phyloP scores from a whole-genome alignment of 2,329 filamentous ascomycete species.

The Alternaria viburni region DNA sequence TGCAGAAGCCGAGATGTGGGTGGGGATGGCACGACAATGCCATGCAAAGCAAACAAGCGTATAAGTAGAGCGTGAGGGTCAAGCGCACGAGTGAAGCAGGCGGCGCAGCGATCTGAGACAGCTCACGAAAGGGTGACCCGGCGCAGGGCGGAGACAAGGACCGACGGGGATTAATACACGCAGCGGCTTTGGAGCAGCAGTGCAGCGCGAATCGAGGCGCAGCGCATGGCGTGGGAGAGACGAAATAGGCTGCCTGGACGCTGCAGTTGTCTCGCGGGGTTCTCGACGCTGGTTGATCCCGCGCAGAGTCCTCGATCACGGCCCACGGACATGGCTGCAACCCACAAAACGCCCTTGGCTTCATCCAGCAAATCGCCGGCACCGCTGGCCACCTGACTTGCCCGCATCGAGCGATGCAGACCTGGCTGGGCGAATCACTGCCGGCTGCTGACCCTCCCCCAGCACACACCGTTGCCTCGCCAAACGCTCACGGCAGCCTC shows the following conservation, averaged over 20 bases:
- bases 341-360: conserved; percentile 19
- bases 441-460: conserved; percentile 11
- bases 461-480: conserved; percentile 21
- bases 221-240: conserved; percentile 30
- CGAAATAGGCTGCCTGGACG: conserved; percentile 21
- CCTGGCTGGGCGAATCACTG: conserved; percentile 20
- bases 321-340: conserved; percentile 27
- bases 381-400: conserved; percentile 26
- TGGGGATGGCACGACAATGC: conserved; percentile 20
- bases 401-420: conserved; percentile 16
- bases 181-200: conserved; percentile 15
- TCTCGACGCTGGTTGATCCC: conserved; percentile 19
- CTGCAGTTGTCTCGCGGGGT: conserved; percentile 11
- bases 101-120: conserved; percentile 32
- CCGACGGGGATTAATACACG: conserved; percentile 27
- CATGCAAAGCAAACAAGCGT: conserved; percentile 24
- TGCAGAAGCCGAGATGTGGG: conserved; percentile 8
- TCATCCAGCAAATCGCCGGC: conserved; percentile 24
- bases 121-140: conserved; percentile 35
- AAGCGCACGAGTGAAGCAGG: conserved; percentile 21
- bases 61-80: conserved; percentile 22
- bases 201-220: conserved; percentile 28
- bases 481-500: conserved; percentile 25
- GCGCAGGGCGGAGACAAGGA: conserved; percentile 29
- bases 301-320: conserved; percentile 25